Evolutionary conservation across 2,329 filamentous ascomycete genomes (phyloP), one percentile per base, ranked within the genome.

Genomic region (Penicillium sclerotiorum): DNA sequence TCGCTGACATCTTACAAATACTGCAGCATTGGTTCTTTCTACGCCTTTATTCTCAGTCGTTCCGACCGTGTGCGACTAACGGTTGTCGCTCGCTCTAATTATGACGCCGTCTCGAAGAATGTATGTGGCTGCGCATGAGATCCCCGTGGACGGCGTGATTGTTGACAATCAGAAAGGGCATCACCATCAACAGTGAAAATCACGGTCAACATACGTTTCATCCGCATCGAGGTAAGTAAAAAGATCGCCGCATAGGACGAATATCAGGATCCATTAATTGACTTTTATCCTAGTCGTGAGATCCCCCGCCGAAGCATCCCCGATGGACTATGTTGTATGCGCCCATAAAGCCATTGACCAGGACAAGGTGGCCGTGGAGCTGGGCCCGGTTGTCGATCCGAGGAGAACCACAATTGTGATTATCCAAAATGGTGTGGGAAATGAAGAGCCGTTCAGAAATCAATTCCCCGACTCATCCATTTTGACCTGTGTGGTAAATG

Each of bases 21-120:
- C n/a, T n/a, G n/a, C 38, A 82, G 80, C 0, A 82, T 83, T 44
- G 80, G 80, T 22, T 80, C 79, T 2, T 83, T 83, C 55, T 83
- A 83, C 57, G 77, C 79, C 7, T 83, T 82, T 50, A 75, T 83
- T 28, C 59, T 82, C 0, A 73, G 69, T 45, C 73, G 76, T 2
- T 68, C 64, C 25, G 54, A 71, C 2, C 66, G 65, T 18, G 71
- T 77, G 8, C 67, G 66, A 5, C 50, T 77, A 13, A 74, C 72
- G 0, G 74, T 77, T 0, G 69, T 75, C 11, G 75, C 74, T 8
- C 69, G 75, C 50, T 77, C 75, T 1, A 77, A 77, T 44, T 76
- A 76, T 39, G 68, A 75, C 5, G 72, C 68, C 7, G 73, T 77
- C 2, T 66, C 69, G 20, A 50, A 61, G 11, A 65, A 75, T 53